Base-by-base conservation (phyloP, 495 filamentous ascomycete genomes). In the Oleoguttula mirabilis region DNA sequence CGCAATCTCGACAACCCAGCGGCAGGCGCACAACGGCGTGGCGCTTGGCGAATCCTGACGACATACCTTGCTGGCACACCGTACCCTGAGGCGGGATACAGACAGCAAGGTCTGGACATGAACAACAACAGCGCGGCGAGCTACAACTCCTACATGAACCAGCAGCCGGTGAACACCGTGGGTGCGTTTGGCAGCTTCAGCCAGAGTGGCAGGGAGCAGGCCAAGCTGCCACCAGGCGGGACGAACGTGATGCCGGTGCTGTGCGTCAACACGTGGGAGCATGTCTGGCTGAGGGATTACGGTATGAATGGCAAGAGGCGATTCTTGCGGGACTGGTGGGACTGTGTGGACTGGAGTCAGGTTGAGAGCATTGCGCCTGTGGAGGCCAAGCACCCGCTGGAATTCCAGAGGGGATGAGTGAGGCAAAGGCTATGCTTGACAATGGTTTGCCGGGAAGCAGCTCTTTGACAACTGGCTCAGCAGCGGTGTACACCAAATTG, bases 191-290 rank as follows among this genome's bases (percentile, higher is more conserved):
- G 47, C 54, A 59, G 12, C 6, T 15, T 37, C 14, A 35, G 36
- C 36, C 21, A 39, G 44, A 15, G 10, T 12, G 32, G 21, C 12
- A 21, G 30, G 23, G 33, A 40, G 14, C 15, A 39, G 19, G 43
- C 39, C 8, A 65, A 54, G 46, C 52, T 71, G 45, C 72, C 77
- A 11, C 79, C 79, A 14, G 82, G 85, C 4, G 86, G 82, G 10
- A 62, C 73, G 28, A 72, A 82, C 39, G 53, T 88, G 14, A 63
- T 75, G 40, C 86, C 88, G 3, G 63, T 95, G 47, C 64, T 96
- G 43, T 93, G 88, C 54, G 70, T 96, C 33, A 96, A 90, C 60
- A 93, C 85, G 20, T 98, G 90, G 90, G 79, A 95, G 67, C 90
- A 98, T 62, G 82, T 78, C 2, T 98, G 82, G 77, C 63, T 96